phyloP scores from a whole-genome alignment of 1,284 basidiomycete genomes.

The Moesziomyces globuligerus region DNA sequence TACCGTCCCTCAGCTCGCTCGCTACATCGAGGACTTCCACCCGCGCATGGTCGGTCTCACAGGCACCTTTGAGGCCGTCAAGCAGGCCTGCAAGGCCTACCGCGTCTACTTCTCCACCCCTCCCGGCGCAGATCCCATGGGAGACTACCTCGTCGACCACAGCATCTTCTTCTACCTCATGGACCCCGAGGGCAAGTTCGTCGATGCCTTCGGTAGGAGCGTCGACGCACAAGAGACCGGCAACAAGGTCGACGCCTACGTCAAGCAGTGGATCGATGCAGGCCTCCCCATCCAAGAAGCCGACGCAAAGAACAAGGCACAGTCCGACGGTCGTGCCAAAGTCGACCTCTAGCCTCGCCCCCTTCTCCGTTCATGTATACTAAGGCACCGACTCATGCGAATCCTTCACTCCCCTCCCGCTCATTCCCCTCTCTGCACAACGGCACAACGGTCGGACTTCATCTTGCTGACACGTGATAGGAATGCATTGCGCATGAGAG shows the following conservation, averaged over 20 bases:
- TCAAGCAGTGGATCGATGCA: constrained; percentile 70
- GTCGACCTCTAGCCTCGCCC: constrained; percentile 17
- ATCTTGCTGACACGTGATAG: not conserved
- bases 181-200: constrained; percentile 91
- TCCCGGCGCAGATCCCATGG: constrained; percentile 77
- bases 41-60: constrained; percentile 87
- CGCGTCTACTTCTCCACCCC: constrained; percentile 97
- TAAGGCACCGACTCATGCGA: no score
- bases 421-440: no score
- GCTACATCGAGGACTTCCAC: constrained; percentile 77
- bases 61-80: constrained; percentile 85
- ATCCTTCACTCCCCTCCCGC: no score
- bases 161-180: constrained; percentile 97
- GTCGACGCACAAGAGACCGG: constrained; percentile 78
- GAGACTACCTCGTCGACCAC: constrained; percentile 85
- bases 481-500: not conserved
- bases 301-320: constrained; percentile 77
- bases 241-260: constrained; percentile 71
- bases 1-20: constrained; percentile 72
- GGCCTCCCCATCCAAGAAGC: constrained; percentile 52
- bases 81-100: constrained; percentile 90
- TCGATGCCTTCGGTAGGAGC: constrained; percentile 94
- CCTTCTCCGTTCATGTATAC: constrained; percentile 2
- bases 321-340: constrained; percentile 45
- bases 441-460: not conserved